Conservation (phyloP, 495 filamentous ascomycete genomes). For the Tuber brumale region DNA sequence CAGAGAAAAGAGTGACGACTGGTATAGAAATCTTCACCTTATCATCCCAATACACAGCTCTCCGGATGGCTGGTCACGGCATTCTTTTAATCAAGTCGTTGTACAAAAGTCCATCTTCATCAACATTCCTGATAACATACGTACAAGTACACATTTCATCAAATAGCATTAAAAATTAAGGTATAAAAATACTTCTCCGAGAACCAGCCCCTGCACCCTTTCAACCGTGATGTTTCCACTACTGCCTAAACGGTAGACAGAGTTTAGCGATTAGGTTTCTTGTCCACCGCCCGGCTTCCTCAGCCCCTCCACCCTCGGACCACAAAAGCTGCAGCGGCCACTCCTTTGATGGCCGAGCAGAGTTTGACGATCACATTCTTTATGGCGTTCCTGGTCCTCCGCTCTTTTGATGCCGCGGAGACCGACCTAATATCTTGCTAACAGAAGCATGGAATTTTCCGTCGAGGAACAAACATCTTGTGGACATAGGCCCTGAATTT, state of each 20-base stretch:
- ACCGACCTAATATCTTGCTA: not conserved
- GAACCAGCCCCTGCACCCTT: not conserved
- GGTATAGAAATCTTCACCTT: too few species aligned
- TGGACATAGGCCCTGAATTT: accelerated
- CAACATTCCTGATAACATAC: not conserved
- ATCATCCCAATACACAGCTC: not conserved
- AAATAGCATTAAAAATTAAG: not conserved
- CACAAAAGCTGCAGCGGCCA: not conserved
- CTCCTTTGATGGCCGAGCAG: not conserved
- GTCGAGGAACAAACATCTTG: too few species aligned
- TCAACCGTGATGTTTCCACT: not conserved
- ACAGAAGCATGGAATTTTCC: too few species aligned
- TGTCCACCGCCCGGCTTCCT: not conserved
- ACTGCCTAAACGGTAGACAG: not conserved
- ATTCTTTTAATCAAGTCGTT: not conserved
- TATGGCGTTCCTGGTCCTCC: not conserved
- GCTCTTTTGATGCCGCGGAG: too few species aligned
- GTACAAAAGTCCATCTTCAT: not conserved
- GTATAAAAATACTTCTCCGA: not conserved
- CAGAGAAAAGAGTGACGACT: not conserved
- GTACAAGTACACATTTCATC: not conserved
- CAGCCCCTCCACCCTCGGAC: not conserved
- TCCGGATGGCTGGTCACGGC: too few species aligned
- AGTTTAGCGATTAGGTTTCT: not conserved
- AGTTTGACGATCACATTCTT: not conserved